Evolutionary conservation across 2,329 filamentous ascomycete species (phyloP).

Genomic region (Hysterium pulicare): DNA sequence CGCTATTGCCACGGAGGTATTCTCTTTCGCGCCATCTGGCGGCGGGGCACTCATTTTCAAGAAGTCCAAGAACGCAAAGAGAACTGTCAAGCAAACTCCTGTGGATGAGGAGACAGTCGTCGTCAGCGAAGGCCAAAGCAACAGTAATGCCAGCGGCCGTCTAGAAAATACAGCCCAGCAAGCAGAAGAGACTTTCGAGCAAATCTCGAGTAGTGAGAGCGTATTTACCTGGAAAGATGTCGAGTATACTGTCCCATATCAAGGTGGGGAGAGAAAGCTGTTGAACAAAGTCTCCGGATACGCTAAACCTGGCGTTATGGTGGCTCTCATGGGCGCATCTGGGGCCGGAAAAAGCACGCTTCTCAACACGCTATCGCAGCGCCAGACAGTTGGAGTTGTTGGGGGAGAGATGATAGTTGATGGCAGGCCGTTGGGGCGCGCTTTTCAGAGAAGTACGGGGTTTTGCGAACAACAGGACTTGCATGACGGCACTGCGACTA

Average conservation of each 20-base stretch:
- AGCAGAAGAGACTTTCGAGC: constrained; percentile 30
- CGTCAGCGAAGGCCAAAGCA: constrained; percentile 23
- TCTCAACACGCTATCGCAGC: constrained; percentile 72
- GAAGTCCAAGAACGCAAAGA: constrained; percentile 60
- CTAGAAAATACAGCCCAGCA: constrained; percentile 20
- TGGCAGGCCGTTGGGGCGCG: constrained; percentile 57
- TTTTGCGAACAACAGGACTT: constrained; percentile 72
- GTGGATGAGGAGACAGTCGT: constrained; percentile 58
- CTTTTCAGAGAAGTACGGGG: constrained; percentile 67
- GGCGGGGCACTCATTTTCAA: constrained; percentile 51
- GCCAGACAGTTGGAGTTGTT: constrained; percentile 63
- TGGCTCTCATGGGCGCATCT: constrained; percentile 77
- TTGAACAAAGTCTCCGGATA: constrained; percentile 72
- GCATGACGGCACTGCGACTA: constrained; percentile 64
- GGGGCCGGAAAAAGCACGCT: constrained; percentile 82
- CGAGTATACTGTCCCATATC: constrained; percentile 70
- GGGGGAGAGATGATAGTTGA: constrained; percentile 71
- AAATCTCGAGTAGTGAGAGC: constrained; percentile 37
- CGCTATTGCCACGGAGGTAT: constrained; percentile 33
- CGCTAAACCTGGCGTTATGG: constrained; percentile 74
- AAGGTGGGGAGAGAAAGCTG: constrained; percentile 59
- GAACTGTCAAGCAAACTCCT: constrained; percentile 46
- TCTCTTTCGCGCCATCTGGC: constrained; percentile 41
- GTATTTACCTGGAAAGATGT: constrained; percentile 38
- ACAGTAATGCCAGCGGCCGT: constrained; percentile 15